Percentiles rank a stretch among this genome's conserved stretches.
phyloP scores from a whole-genome alignment of 495 filamentous ascomycete genomes.

The Neurospora sp. region DNA sequence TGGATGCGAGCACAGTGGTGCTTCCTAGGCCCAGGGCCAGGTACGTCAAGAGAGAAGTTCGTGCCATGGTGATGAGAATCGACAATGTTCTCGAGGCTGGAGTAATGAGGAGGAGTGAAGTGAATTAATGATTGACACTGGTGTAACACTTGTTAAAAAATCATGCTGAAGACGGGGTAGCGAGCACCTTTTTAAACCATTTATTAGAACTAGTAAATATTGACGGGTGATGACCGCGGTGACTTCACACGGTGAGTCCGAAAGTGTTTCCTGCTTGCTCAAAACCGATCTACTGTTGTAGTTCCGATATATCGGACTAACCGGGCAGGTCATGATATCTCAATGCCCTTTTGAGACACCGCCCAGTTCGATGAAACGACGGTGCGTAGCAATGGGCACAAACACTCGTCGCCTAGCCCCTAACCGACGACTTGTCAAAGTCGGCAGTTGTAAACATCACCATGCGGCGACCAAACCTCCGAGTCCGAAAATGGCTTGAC shows the following conservation, averaged over 20 bases:
- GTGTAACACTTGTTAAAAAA: background rate
- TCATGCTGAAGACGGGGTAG: background rate
- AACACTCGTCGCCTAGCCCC: background rate
- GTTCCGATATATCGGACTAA: background rate
- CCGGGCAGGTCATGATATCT: background rate
- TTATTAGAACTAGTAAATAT: background rate
- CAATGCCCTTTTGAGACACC: background rate
- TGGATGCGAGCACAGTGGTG: background rate
- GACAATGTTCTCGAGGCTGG: background rate
- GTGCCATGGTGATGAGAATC: background rate
- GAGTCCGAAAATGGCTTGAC: background rate
- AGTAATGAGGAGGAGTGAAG: background rate
- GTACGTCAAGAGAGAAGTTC: background rate
- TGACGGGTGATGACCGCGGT: background rate
- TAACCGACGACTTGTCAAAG: background rate
- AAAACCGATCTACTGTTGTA: background rate
- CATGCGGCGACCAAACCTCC: background rate
- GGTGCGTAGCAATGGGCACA: background rate
- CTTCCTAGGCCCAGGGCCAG: constrained; percentile 1
- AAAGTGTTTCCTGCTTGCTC: background rate
- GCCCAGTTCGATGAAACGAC: background rate
- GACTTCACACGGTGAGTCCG: background rate
- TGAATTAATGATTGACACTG: background rate
- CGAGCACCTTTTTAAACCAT: background rate
- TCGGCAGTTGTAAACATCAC: background rate